Conservation (phyloP, 2,329 filamentous ascomycete species). For the Cadophora gregata region DNA sequence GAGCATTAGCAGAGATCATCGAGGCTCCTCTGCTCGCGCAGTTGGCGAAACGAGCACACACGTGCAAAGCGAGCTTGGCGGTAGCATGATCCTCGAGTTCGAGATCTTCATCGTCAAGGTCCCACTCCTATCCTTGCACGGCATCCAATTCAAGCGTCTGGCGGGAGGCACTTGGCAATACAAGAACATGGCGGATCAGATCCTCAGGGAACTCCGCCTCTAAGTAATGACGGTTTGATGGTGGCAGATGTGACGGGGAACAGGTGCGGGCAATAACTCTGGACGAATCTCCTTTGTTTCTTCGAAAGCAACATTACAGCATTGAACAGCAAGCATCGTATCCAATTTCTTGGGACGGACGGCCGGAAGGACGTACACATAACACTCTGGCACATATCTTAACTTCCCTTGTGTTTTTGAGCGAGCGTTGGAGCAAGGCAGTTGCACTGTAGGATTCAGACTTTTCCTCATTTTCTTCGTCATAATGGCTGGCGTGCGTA, state of each 20-base stretch:
- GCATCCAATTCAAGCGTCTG: conserved; percentile 97
- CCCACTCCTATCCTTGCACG: conserved; percentile 87
- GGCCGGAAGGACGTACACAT: neutral
- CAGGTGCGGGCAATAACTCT: conserved; percentile 12
- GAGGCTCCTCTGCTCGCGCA: conserved; percentile 60
- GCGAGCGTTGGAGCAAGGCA: conserved; percentile 17
- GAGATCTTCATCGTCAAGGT: conserved; percentile 99
- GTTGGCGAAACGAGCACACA: conserved; percentile 91
- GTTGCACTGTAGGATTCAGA: conserved; percentile 17
- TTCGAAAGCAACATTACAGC: conserved; percentile 14
- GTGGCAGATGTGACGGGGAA: neutral
- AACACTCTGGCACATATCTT: conserved; percentile 14
- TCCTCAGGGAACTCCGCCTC: conserved; percentile 83
- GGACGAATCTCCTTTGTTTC: conserved; percentile 34
- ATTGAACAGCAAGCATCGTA: conserved; percentile 24
- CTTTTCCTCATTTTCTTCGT: conserved; percentile 6
- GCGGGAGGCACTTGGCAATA: conserved; percentile 97
- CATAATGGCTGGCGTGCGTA: neutral
- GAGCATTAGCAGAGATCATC: conserved; percentile 64
- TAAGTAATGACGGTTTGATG: conserved; percentile 46
- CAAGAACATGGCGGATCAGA: conserved; percentile 97
- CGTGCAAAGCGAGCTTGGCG: conserved; percentile 87
- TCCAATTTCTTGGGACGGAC: conserved; percentile 11
- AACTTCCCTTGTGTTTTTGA: conserved; percentile 13
- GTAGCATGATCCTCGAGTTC: conserved; percentile 84